Base-by-base conservation (phyloP, 2,329 filamentous ascomycete genomes). In the Pestalotiopsis fici region DNA sequence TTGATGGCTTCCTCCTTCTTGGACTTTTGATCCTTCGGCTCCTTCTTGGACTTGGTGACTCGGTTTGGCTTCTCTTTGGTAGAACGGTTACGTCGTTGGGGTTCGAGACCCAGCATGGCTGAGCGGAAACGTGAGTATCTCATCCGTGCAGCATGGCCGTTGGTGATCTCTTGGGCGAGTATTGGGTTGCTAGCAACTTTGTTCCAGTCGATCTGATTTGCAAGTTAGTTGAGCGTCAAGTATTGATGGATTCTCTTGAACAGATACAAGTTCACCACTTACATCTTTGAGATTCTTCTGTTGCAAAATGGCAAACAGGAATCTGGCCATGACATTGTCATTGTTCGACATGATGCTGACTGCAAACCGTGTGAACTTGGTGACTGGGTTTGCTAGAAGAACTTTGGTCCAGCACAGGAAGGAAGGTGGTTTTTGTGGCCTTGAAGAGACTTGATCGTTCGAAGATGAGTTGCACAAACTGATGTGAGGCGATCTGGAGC, bases 251-350 rank as follows among this genome's bases (percentile, higher is more conserved):
- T 9, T 15, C 9, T 57, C 1, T 15, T 57, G 2, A 28, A 57
- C 18, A 15, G 5, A 27, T 37, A 27, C 13, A 18, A 21, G 15
- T 9, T 18, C 9, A 21, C n/a, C 43, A 81, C 87, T 82, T 77
- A 89, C 87, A 78, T 89, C 86, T 73, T 88, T 89, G 64, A 89
- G 82, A 67, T 83, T 85, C 78, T 88, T 88, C 78, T 89, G 87
- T 76, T 84, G 83, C 67, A 89, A 73, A 68, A 89, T 89, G 47
- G 87, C 87, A 72, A 88, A 87, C 68, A 89, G 83, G 66, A 89
- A 87, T 65, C 86, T 81, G 68, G 85, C 83, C 82, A 87, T 88
- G 66, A 82, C 80, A 74, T 85, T 87, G 74, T 89, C 87, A 71
- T 83, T 83, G 77, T 84, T 86, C 75, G 86, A 80, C 86, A 88